Evolutionary conservation across 352 stramenopile genomes (phyloP), one percentile per base, ranked within the genome.

Genomic region (Heterotrichella gracilis): DNA sequence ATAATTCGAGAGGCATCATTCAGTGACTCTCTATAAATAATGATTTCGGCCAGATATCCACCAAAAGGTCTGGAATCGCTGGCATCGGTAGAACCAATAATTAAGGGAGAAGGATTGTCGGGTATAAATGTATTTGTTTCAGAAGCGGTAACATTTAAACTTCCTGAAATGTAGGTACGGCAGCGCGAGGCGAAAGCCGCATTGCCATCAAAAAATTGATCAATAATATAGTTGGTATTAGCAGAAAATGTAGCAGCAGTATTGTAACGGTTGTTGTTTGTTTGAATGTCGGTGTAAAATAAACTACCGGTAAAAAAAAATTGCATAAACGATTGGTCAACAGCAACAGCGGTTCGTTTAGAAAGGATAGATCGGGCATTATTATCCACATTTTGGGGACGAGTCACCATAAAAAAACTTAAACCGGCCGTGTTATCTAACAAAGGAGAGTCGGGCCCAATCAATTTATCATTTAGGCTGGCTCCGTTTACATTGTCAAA

Each of bases 381-480:
- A n/a, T n/a, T n/a, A 53, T 53, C 32, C 9, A 53, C 9, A n/a
- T 53, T 53, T 53, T 53, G 32, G n/a, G 32, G 32, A n/a, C 32
- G 32, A 17, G 32, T 53, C n/a, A 53, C 32, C n/a, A n/a, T 53
- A 53, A 53, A 53, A n/a, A 53, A 53, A 53, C 32, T 17, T 9
- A 17, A 53, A n/a, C 32, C 32, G 9, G 32, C 9, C 9, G 32
- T 53, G n/a, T 53, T 53, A 53, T 53, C 32, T n/a, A 53, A n/a
- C 9, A 53, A 17, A 53, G 32, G 32, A 9, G 32, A 53, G n/a
- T 53, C 32, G 32, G 32, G 32, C 32, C 32, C 32, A 17, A 53
- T 53, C 32, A 53, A 17, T 53, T 53, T 53, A 53, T 53, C 32
- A n/a, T 53, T 53, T n/a, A n/a, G n/a, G n/a, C n/a, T n/a, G 32